A percentile compares a stretch with the other conserved stretches of the same genome.
phyloP scores from a whole-genome alignment of 495 filamentous ascomycete genomes.

The Trichoderma parareesei region DNA sequence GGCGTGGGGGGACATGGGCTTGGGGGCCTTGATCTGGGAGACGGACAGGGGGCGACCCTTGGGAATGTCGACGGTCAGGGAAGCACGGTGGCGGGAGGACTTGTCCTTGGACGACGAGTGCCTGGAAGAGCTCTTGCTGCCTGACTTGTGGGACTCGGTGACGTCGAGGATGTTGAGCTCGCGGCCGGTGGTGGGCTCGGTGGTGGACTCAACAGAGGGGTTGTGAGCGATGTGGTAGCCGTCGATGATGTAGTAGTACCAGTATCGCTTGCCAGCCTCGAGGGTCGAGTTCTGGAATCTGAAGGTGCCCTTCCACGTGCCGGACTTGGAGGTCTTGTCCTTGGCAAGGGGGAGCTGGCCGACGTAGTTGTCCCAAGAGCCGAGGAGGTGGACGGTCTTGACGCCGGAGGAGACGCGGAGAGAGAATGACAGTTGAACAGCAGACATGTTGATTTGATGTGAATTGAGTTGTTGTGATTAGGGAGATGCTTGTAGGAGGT shows the following conservation, averaged over 20 bases:
- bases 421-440: conserved; percentile 78
- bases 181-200: conserved; percentile 94
- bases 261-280: conserved; percentile 83
- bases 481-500: conserved; percentile 16
- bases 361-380: conserved; percentile 96
- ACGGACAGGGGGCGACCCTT: conserved; percentile 81
- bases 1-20: conserved; percentile 77
- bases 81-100: conserved; percentile 31
- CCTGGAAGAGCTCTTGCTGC: conserved; percentile 29
- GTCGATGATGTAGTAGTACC: conserved; percentile 99
- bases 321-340: conserved; percentile 70
- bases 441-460: conserved; percentile 57
- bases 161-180: conserved; percentile 71
- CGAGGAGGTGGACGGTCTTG: conserved; percentile 96
- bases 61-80: conserved; percentile 53
- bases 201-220: conserved; percentile 79
- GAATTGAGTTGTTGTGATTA: conserved; percentile 6
- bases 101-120: conserved; percentile 27
- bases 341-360: conserved; percentile 88
- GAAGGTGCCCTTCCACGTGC: conserved; percentile 91
- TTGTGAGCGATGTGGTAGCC: conserved; percentile 98
- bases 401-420: conserved; percentile 93
- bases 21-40: conserved; percentile 83
- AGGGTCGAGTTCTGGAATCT: conserved; percentile 81
- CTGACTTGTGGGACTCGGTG: conserved; percentile 38